Percentiles rank a stretch among this genome's conserved stretches.
Conservation (phyloP, 805 yeast species). For the Blastobotrys attinorum region DNA sequence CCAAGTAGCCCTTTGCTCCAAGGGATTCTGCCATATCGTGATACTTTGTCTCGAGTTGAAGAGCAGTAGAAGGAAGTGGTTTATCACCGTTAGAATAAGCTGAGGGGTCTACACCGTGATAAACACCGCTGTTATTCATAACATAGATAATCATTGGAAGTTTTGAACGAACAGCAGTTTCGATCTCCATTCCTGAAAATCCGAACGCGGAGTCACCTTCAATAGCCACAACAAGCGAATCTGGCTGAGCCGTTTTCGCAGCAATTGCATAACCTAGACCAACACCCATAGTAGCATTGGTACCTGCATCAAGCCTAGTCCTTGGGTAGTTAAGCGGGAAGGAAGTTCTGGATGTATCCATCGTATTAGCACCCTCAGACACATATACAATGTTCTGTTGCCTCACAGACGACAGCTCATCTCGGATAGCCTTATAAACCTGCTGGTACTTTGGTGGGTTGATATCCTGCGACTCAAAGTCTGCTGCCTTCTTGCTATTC, state of each 20-base stretch:
- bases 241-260: conserved; percentile 41
- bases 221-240: conserved; percentile 44
- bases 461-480: conserved; percentile 27
- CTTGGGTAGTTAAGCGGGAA: conserved; percentile 48
- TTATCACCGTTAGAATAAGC: conserved; percentile 20
- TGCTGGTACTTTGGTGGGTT: conserved; percentile 39
- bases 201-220: conserved; percentile 79
- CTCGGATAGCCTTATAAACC: conserved; percentile 44
- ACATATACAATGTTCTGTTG: conserved; percentile 36
- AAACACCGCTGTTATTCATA: conserved; percentile 70
- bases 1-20: conserved; percentile 49
- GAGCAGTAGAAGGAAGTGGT: conserved; percentile 50
- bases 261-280: conserved; percentile 67
- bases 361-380: conserved; percentile 71
- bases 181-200: conserved; percentile 65
- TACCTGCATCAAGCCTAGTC: conserved; percentile 60
- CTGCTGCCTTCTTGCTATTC: conserved; percentile 29
- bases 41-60: conserved; percentile 48
- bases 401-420: conserved; percentile 25
- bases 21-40: conserved; percentile 47
- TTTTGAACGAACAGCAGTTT: conserved; percentile 50
- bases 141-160: conserved; percentile 51
- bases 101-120: conserved; percentile 47
- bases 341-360: conserved; percentile 61
- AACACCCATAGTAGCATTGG: conserved; percentile 72